Conservation (phyloP, 495 filamentous ascomycete species). For the Penicillium diatomitis region DNA sequence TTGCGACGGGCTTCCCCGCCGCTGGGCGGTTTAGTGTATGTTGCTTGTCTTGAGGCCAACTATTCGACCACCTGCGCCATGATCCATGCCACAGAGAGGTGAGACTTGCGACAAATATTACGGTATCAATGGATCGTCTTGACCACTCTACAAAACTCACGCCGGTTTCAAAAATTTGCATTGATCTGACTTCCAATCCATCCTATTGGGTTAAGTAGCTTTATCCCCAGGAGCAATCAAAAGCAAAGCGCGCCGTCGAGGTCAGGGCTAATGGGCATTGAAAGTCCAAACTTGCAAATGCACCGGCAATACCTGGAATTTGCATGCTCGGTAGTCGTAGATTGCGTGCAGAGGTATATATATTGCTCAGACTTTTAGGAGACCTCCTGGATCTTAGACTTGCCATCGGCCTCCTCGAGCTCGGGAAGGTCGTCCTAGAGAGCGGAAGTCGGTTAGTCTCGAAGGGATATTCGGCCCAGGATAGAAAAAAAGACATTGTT, state of each 20-base stretch:
- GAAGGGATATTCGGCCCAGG: conserved; percentile 2
- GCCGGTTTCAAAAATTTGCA: too few relatives aligned
- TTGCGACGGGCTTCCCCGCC: neutral
- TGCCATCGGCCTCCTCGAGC: conserved; percentile 43
- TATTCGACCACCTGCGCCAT: too few relatives aligned
- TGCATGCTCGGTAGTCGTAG: conserved; percentile 23
- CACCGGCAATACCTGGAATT: conserved; percentile 12
- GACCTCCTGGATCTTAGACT: conserved; percentile 51
- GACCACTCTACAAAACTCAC: neutral
- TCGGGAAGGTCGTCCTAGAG: conserved; percentile 56
- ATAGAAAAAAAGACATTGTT: conserved; percentile 14
- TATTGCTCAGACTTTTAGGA: conserved; percentile 27
- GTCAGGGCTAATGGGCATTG: conserved; percentile 9
- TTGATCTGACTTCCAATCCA: too few relatives aligned
- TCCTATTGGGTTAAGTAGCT: too few relatives aligned
- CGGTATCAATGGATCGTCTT: conserved; percentile 3
- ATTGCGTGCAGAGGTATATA: conserved; percentile 11
- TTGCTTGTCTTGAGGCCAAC: too few relatives aligned
- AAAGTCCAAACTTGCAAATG: conserved; percentile 6
- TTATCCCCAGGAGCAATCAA: conserved; percentile 1
- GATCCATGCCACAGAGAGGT: too few relatives aligned
- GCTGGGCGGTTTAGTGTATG: neutral
- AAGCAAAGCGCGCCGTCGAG: conserved; percentile 11
- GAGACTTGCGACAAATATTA: neutral
- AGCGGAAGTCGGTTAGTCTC: conserved; percentile 24